Evolutionary conservation across 208 protist genomes (phyloP).

Genomic region (Leptomonas pyrrhocoris): DNA sequence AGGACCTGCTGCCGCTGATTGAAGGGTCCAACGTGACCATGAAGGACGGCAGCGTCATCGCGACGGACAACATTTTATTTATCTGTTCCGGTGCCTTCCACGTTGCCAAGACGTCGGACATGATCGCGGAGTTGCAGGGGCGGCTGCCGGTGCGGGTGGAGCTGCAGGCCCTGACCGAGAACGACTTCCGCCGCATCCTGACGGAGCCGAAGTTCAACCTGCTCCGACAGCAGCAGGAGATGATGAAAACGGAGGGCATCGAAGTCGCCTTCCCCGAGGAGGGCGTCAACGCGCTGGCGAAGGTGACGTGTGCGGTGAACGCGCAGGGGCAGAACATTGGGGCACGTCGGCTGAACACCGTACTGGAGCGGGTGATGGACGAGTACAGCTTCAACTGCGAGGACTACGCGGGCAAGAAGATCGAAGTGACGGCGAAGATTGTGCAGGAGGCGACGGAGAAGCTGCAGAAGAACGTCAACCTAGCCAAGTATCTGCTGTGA

Average conservation of each 20-base stretch:
- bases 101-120: constrained; percentile 88
- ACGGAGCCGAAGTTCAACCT: constrained; percentile 97
- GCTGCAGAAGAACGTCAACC: constrained; percentile 88
- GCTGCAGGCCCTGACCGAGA: constrained; percentile 94
- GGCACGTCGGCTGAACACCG: constrained; percentile 95
- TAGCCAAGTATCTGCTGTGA: constrained; percentile 92
- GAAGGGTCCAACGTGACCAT: constrained; percentile 96
- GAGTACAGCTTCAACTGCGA: constrained; percentile 93
- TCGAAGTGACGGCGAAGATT: constrained; percentile 66
- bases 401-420: constrained; percentile 76
- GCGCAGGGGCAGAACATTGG: constrained; percentile 97
- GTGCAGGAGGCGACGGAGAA: constrained; percentile 76
- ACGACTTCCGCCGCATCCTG: constrained; percentile 96
- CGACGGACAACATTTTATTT: constrained; percentile 98
- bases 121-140: constrained; percentile 96
- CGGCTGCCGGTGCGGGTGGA: constrained; percentile 98
- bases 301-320: constrained; percentile 93
- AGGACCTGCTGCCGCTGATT: constrained; percentile 97
- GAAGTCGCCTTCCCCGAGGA: constrained; percentile 93
- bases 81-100: constrained; percentile 98
- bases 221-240: constrained; percentile 89
- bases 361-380: constrained; percentile 96
- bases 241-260: constrained; percentile 96
- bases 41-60: constrained; percentile 95
- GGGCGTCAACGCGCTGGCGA: constrained; percentile 91